These are phyloP conservation scores for Kwoniella pini DNA, from an alignment of 768 basidiomycete species.

Conservation along the genomic window DNA sequence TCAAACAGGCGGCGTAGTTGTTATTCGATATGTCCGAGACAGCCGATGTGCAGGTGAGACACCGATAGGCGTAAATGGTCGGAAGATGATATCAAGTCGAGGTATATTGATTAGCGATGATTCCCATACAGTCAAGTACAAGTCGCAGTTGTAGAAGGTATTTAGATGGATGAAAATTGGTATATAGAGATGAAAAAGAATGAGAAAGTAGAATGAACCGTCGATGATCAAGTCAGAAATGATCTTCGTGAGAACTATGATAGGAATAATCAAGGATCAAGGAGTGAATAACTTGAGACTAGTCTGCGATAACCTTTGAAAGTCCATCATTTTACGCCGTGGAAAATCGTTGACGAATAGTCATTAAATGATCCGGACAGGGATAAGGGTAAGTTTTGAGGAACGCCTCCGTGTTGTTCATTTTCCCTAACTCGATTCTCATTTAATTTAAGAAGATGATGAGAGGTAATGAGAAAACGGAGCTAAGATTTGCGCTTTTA, in stretches of 20 bases:
- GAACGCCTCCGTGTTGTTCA: conserved; percentile 9
- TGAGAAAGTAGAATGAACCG: conserved; percentile 1
- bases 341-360: conserved; percentile 2
- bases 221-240: neutral
- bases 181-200: neutral
- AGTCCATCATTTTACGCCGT: neutral
- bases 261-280: neutral
- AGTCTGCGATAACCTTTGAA: neutral
- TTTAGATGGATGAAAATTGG: neutral
- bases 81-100: neutral
- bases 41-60: conserved; percentile 15
- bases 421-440: neutral
- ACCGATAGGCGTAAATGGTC: neutral
- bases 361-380: conserved; percentile 8
- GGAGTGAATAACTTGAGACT: conserved; percentile 3
- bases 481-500: neutral
- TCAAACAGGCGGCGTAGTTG: conserved; percentile 7
- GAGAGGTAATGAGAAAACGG: neutral
- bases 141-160: no score
- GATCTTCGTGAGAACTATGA: neutral
- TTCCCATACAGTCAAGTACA: no score
- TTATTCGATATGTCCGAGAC: conserved; percentile 16
- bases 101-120: no score
- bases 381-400: neutral
- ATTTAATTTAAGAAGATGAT: neutral